Evolutionary conservation across 78 protist genomes (phyloP).

Genomic region (Cyanophora paradoxa): DNA sequence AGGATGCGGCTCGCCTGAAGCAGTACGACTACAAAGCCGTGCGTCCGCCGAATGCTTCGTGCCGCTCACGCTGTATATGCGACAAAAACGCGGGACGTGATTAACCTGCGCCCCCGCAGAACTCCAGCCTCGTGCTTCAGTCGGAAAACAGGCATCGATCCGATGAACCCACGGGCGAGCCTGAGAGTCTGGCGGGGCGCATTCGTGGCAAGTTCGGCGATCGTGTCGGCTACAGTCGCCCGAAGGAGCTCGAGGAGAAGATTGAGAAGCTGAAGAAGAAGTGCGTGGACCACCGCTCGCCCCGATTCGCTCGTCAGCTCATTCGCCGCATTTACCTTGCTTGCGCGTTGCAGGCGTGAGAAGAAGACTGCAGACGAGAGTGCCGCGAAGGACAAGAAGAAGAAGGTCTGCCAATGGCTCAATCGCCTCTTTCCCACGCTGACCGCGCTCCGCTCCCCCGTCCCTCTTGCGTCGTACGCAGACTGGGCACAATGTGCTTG

Average conservation of each 20-base stretch:
- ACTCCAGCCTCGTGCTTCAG: slow-evolving; percentile 44
- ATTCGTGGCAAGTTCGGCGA: slow-evolving; percentile 45
- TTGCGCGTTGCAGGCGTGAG: not conserved
- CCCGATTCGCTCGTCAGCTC: no score
- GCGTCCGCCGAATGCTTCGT: not conserved
- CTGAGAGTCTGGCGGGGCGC: slow-evolving; percentile 50
- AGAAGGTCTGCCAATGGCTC: slow-evolving; percentile 20
- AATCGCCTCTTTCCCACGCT: not conserved
- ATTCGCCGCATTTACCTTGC: no score
- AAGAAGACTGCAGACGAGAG: not conserved
- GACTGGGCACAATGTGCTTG: slow-evolving; percentile 19
- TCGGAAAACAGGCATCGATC: slow-evolving; percentile 20
- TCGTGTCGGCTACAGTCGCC: slow-evolving; percentile 32
- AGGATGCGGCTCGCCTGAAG: slow-evolving; percentile 32
- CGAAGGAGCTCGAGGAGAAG: slow-evolving; percentile 18
- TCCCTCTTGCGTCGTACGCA: not conserved
- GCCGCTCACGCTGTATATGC: not conserved
- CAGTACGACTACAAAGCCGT: slow-evolving; percentile 13
- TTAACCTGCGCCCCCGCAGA: slow-evolving; percentile 14
- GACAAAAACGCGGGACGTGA: no score
- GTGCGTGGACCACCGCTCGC: not conserved
- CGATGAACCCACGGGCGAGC: slow-evolving; percentile 70
- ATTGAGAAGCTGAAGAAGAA: slow-evolving; percentile 26
- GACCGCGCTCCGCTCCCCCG: not conserved
- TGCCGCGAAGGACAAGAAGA: slow-evolving; percentile 13